phyloP scores from a whole-genome alignment of 2,329 filamentous ascomycete species.

The Apiospora marii region DNA sequence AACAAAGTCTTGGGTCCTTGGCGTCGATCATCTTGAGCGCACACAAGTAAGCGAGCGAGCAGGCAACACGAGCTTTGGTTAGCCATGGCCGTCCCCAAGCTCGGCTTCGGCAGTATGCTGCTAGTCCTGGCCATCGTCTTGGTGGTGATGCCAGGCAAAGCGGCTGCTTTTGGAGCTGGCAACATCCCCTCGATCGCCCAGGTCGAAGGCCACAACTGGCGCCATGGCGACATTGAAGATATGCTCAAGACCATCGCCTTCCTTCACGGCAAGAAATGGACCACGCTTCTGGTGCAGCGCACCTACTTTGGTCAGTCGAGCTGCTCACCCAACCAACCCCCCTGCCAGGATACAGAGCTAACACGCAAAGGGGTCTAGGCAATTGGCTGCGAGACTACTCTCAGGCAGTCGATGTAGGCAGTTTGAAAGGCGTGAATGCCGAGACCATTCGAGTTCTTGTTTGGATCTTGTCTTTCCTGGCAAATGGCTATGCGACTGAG shows the following conservation, averaged over 20 bases:
- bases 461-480: constrained; percentile 83
- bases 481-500: constrained; percentile 84
- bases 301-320: constrained; percentile 67
- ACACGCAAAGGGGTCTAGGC: constrained; percentile 47
- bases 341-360: neutral
- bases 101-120: constrained; percentile 59
- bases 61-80: neutral
- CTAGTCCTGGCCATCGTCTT: constrained; percentile 62
- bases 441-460: constrained; percentile 81
- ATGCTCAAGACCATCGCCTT: constrained; percentile 81
- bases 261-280: constrained; percentile 85
- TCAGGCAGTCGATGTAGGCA: constrained; percentile 82
- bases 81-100: constrained; percentile 56
- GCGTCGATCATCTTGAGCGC: neutral
- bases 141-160: constrained; percentile 63
- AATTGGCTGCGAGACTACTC: constrained; percentile 90
- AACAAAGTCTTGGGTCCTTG: neutral
- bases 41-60: neutral
- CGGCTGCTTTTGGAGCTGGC: constrained; percentile 71
- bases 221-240: constrained; percentile 82
- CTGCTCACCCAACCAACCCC: neutral
- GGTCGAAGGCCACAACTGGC: constrained; percentile 74
- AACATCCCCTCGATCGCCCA: constrained; percentile 72
- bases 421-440: constrained; percentile 79
- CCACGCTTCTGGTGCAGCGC: constrained; percentile 77